A percentile compares a stretch with the other conserved stretches of the same genome.
phyloP scores from a whole-genome alignment of 2,329 filamentous ascomycete species.

The Orbilia brochopaga region DNA sequence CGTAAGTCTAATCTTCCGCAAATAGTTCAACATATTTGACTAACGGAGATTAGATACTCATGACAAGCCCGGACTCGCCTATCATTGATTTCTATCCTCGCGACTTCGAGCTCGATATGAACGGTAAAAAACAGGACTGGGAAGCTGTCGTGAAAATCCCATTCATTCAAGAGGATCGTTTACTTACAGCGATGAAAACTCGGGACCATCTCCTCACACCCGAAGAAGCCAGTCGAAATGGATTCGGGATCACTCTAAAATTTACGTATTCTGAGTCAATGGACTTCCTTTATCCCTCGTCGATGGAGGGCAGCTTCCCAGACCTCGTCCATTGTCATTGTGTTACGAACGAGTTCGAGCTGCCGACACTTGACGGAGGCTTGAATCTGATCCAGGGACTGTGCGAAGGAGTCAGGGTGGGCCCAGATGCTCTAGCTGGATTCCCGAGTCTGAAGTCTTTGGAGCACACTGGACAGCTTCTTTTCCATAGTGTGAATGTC shows the following conservation, averaged over 20 bases:
- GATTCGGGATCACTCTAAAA: slow-evolving; percentile 89
- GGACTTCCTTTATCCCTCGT: slow-evolving; percentile 84
- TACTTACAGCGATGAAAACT: slow-evolving; percentile 83
- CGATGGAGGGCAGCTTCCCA: slow-evolving; percentile 85
- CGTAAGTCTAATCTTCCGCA: slow-evolving; percentile 21
- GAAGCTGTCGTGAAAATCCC: slow-evolving; percentile 99
- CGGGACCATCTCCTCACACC: slow-evolving; percentile 78
- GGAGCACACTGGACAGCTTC: slow-evolving; percentile 79
- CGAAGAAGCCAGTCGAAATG: slow-evolving; percentile 81
- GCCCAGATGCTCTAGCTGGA: slow-evolving; percentile 81
- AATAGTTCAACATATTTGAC: background rate
- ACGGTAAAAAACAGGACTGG: slow-evolving; percentile 99
- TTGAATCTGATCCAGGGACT: slow-evolving; percentile 83
- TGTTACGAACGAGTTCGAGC: slow-evolving; percentile 93
- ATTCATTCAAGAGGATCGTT: slow-evolving; percentile 90
- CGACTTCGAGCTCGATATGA: slow-evolving; percentile 98
- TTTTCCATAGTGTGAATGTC: slow-evolving; percentile 87
- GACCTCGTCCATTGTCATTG: slow-evolving; percentile 86
- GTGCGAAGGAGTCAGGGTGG: slow-evolving; percentile 81
- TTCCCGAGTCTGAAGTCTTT: slow-evolving; percentile 90
- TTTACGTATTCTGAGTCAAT: slow-evolving; percentile 82
- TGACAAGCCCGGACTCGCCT: slow-evolving; percentile 87
- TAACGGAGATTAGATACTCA: slow-evolving; percentile 69
- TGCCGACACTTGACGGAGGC: slow-evolving; percentile 83
- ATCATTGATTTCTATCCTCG: slow-evolving; percentile 98